A percentile compares a stretch with the other conserved stretches of the same genome.
Conservation (phyloP, 2,329 filamentous ascomycete genomes). For the Bipolaris gigantea region DNA sequence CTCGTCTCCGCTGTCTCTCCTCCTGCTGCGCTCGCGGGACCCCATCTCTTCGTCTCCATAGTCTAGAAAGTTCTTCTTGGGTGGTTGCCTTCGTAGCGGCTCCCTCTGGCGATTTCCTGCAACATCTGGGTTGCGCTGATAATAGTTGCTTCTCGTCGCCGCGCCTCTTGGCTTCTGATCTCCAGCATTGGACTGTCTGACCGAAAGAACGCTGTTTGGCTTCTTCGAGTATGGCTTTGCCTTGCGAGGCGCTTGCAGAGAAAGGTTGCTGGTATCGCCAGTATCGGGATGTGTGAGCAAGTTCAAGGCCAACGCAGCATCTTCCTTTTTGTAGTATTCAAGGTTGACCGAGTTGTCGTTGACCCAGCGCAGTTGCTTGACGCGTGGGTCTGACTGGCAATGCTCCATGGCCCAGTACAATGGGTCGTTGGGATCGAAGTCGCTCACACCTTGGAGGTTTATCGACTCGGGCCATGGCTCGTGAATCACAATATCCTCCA, state of each 20-base stretch:
- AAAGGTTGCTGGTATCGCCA: constrained; percentile 45
- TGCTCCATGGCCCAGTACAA: constrained; percentile 72
- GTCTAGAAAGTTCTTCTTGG: constrained; percentile 31
- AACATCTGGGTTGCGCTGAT: constrained; percentile 87
- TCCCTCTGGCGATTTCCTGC: constrained; percentile 61
- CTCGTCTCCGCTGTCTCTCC: constrained; percentile 62
- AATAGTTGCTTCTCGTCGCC: constrained; percentile 81
- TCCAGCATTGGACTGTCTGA: constrained; percentile 72
- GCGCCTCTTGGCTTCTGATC: constrained; percentile 83
- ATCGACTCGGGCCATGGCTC: constrained; percentile 63
- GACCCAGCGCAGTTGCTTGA: constrained; percentile 77
- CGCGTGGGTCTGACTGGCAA: constrained; percentile 61
- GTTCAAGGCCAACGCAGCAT: constrained; percentile 58
- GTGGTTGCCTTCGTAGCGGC: constrained; percentile 56
- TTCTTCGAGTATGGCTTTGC: constrained; percentile 69
- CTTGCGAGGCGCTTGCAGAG: constrained; percentile 63
- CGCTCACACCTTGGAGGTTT: constrained; percentile 82
- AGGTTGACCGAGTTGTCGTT: constrained; percentile 90
- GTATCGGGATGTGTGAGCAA: constrained; percentile 57
- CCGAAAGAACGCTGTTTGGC: constrained; percentile 68
- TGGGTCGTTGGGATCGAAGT: constrained; percentile 78
- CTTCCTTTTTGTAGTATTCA: constrained; percentile 64
- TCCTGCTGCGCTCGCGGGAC: constrained; percentile 21
- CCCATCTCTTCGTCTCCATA: constrained; percentile 34
- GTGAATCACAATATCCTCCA: constrained; percentile 34